Evolutionary conservation across 139 green algal species (phyloP).

Genomic region (Chlamydomonas incerta): DNA sequence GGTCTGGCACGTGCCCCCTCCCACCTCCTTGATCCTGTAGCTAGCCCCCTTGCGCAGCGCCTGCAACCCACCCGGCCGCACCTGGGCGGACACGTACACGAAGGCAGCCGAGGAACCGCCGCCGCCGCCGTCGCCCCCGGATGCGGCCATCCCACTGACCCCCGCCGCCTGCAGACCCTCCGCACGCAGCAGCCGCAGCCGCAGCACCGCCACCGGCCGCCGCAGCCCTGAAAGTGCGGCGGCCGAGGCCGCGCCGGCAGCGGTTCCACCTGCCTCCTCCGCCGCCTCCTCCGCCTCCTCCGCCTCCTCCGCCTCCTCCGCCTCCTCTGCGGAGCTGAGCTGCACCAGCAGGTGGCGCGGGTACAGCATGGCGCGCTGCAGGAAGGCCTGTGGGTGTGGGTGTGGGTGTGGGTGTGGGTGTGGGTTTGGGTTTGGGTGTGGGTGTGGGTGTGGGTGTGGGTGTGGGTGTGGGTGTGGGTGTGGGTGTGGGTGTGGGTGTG

Average conservation of each 20-base stretch:
- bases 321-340: no score
- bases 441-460: no score
- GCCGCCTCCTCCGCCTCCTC: no score
- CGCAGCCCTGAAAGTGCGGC: background rate
- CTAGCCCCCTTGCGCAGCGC: background rate
- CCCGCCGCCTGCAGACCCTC: background rate
- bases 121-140: no score
- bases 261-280: no score
- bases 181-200: conserved; percentile 13
- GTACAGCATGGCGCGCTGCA: conserved; percentile 14
- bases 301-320: no score
- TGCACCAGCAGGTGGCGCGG: conserved; percentile 1
- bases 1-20: no score
- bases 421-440: no score
- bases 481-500: no score
- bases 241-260: no score
- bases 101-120: background rate
- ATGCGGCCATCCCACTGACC: background rate
- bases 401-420: background rate
- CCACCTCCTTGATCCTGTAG: background rate
- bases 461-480: no score
- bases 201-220: conserved; percentile 10
- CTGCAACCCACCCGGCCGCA: background rate
- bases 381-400: background rate
- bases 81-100: conserved; percentile 32